Conservation (phyloP, 768 basidiomycete genomes). For the Gloeostereum incarnatum region DNA sequence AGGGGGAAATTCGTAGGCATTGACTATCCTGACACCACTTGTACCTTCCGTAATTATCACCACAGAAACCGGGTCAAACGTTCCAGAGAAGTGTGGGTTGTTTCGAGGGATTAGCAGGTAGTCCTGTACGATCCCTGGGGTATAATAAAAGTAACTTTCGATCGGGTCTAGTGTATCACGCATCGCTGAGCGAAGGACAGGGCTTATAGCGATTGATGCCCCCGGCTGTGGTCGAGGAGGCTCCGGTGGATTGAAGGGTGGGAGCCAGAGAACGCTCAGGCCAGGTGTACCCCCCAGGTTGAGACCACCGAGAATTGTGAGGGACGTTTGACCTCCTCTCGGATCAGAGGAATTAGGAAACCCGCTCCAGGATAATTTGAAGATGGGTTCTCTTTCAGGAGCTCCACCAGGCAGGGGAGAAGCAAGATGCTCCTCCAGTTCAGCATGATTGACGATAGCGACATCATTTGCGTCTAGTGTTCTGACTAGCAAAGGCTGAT, state of each 20-base stretch:
- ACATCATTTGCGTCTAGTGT: conserved; percentile 53
- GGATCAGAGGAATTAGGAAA: conserved; percentile 60
- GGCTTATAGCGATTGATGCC: conserved; percentile 17
- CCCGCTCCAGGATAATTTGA: conserved; percentile 79
- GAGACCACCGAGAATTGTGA: conserved; percentile 75
- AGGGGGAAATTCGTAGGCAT: conserved; percentile 70
- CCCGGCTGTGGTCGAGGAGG: conserved; percentile 21
- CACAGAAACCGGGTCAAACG: conserved; percentile 62
- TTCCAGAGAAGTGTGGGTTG: conserved; percentile 59
- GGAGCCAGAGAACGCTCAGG: conserved; percentile 60
- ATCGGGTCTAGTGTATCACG: conserved; percentile 42
- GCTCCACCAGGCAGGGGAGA: conserved; percentile 9
- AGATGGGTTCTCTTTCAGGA: conserved; percentile 60
- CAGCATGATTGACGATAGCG: conserved; percentile 38
- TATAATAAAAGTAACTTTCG: conserved; percentile 48
- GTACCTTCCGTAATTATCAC: conserved; percentile 48
- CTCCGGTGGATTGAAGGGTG: conserved; percentile 49
- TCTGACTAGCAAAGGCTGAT: conserved; percentile 63
- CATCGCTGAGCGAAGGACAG: conserved; percentile 52
- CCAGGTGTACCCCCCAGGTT: conserved; percentile 44
- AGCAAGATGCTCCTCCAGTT: conserved; percentile 31
- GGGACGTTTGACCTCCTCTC: conserved; percentile 59
- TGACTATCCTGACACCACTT: conserved; percentile 37
- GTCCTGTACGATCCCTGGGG: conserved; percentile 59
- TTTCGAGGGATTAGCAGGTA: conserved; percentile 66